phyloP scores from a whole-genome alignment of 78 protist genomes.

The Pelomyxa schiedti region DNA sequence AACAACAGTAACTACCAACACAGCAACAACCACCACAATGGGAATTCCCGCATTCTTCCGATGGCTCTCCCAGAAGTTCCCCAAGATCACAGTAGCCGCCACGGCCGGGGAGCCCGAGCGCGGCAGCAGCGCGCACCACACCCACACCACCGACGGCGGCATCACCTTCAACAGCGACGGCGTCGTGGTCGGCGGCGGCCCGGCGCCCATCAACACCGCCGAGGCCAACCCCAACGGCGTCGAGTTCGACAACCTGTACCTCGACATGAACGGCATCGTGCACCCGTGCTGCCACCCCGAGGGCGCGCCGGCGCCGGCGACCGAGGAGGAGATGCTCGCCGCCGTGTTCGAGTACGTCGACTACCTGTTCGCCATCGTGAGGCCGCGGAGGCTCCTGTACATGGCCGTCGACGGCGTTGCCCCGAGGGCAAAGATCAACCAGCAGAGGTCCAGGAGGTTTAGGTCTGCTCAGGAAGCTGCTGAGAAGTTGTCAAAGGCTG shows the following conservation, averaged over 20 bases:
- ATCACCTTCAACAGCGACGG: background rate
- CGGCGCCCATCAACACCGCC: background rate
- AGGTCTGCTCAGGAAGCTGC: constrained; percentile 66
- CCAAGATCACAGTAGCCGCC: constrained; percentile 40
- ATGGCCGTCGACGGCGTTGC: constrained; percentile 95
- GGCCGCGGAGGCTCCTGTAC: constrained; percentile 93
- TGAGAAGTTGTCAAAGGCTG: constrained; percentile 18
- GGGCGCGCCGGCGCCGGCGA: background rate
- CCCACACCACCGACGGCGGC: constrained; percentile 67
- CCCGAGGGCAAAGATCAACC: constrained; percentile 96
- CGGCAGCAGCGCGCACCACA: constrained; percentile 12
- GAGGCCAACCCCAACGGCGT: constrained; percentile 67
- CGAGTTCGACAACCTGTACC: constrained; percentile 91
- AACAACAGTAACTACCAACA: too few relatives aligned
- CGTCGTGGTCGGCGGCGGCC: background rate
- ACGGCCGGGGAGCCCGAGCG: constrained; percentile 40
- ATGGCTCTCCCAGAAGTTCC: constrained; percentile 82
- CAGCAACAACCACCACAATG: too few relatives aligned
- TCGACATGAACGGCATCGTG: constrained; percentile 99
- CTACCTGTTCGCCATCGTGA: constrained; percentile 74
- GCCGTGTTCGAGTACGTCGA: constrained; percentile 85
- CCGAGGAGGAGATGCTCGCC: constrained; percentile 63
- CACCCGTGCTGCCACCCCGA: constrained; percentile 95
- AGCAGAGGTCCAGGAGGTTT: constrained; percentile 89
- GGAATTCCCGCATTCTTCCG: constrained; percentile 82